Evolutionary conservation across 352 stramenopile genomes (phyloP).

Genomic region (Pythium coloratum): DNA sequence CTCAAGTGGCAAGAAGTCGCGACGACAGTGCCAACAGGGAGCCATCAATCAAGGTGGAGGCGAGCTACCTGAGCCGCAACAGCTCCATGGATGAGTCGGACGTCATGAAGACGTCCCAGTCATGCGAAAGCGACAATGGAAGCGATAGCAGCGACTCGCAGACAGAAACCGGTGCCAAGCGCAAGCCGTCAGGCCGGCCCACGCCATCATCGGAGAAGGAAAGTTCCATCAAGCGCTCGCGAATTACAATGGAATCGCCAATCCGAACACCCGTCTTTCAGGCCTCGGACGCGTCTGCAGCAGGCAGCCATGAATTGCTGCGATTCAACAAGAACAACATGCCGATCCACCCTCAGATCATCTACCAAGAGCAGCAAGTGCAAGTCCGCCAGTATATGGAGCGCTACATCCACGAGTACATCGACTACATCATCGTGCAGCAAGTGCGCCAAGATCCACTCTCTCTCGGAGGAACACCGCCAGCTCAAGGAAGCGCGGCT

Average conservation of each 20-base stretch:
- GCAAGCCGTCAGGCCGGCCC: slow-evolving; percentile 33
- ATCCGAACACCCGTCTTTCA: not conserved
- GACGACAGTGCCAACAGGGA: not conserved
- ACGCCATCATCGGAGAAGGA: slow-evolving; percentile 26
- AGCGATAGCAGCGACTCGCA: slow-evolving; percentile 59
- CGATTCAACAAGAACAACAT: slow-evolving; percentile 31
- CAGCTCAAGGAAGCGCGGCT: not conserved
- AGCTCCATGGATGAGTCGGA: slow-evolving; percentile 13
- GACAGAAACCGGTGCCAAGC: slow-evolving; percentile 39
- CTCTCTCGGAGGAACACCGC: not conserved
- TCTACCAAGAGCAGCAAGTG: slow-evolving; percentile 36
- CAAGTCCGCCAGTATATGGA: slow-evolving; percentile 34
- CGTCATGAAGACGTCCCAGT: slow-evolving; percentile 50
- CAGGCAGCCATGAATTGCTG: slow-evolving; percentile 8
- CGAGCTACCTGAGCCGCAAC: slow-evolving; percentile 11
- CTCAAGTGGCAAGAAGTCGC: slow-evolving; percentile 15
- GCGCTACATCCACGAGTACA: slow-evolving; percentile 37
- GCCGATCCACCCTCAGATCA: slow-evolving; percentile 33
- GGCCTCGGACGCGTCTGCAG: not conserved
- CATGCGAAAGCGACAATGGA: slow-evolving; percentile 61
- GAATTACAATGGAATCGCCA: slow-evolving; percentile 23
- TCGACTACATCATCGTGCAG: slow-evolving; percentile 34
- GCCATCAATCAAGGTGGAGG: slow-evolving; percentile 23
- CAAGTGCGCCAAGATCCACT: slow-evolving; percentile 29
- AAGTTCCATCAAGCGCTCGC: slow-evolving; percentile 29